Evolutionary conservation across 2,329 filamentous ascomycete species (phyloP).

Genomic region (Xylariaceae sp.): DNA sequence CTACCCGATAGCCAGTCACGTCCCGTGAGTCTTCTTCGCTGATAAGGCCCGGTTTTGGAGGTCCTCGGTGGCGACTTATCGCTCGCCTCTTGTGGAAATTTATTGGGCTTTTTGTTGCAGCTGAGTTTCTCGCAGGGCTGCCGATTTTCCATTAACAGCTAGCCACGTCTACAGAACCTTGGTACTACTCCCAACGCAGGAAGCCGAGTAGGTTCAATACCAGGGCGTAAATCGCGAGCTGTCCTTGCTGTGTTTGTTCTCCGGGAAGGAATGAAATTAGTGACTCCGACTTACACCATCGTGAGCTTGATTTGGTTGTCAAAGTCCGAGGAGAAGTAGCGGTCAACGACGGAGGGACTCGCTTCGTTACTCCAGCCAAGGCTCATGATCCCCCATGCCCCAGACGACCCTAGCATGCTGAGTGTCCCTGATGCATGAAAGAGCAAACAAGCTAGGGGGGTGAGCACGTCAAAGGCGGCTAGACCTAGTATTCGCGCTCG

Average conservation of each 20-base stretch:
- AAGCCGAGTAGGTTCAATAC: constrained; percentile 14
- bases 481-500: background rate
- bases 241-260: constrained; percentile 18
- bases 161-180: constrained; percentile 1
- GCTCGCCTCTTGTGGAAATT: constrained; percentile 4
- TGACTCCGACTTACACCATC: background rate
- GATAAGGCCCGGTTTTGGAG: background rate
- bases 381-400: background rate
- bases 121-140: background rate
- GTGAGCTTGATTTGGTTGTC: background rate
- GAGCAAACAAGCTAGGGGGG: constrained; percentile 19
- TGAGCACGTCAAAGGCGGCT: background rate
- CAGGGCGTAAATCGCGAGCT: background rate
- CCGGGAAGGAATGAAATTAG: background rate
- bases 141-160: background rate
- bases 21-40: constrained; percentile 11
- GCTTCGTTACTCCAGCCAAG: constrained; percentile 1
- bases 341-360: constrained; percentile 17
- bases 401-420: background rate
- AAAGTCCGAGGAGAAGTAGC: constrained; percentile 10
- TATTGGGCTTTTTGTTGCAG: constrained; percentile 5
- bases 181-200: constrained; percentile 19
- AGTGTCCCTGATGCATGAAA: constrained; percentile 5
- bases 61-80: background rate
- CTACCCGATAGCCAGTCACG: constrained; percentile 3